Percentiles rank a stretch among this genome's conserved stretches.
Evolutionary conservation across 1,139 yeast species (phyloP).

Genomic region (Magnusiomyces suaveolens): DNA sequence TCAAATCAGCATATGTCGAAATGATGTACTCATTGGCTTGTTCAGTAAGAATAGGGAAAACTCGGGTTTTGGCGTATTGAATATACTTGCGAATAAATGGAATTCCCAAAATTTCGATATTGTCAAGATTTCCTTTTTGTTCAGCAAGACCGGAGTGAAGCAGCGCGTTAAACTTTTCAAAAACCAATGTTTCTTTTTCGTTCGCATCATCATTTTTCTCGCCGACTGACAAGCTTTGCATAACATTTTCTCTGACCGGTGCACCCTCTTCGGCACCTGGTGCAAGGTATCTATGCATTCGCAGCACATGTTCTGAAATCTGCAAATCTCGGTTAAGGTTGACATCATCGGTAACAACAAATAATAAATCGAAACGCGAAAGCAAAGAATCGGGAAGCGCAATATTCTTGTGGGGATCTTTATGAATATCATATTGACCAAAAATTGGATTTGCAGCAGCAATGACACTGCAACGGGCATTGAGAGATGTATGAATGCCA

Average conservation of each 20-base stretch:
- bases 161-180: slow-evolving; percentile 72
- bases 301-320: slow-evolving; percentile 87
- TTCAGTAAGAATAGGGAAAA: slow-evolving; percentile 69
- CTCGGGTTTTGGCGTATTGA: slow-evolving; percentile 87
- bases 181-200: slow-evolving; percentile 49
- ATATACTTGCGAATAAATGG: slow-evolving; percentile 85
- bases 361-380: slow-evolving; percentile 91
- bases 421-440: slow-evolving; percentile 93
- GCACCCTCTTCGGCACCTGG: slow-evolving; percentile 90
- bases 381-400: slow-evolving; percentile 93
- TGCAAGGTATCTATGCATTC: slow-evolving; percentile 86
- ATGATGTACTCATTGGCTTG: slow-evolving; percentile 78
- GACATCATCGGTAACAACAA: slow-evolving; percentile 93
- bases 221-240: slow-evolving; percentile 72
- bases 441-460: slow-evolving; percentile 98
- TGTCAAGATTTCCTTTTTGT: slow-evolving; percentile 27
- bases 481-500: slow-evolving; percentile 92
- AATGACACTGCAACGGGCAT: slow-evolving; percentile 93
- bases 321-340: slow-evolving; percentile 75
- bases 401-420: slow-evolving; percentile 93
- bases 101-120: slow-evolving; percentile 63
- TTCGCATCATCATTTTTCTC: slow-evolving; percentile 41
- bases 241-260: slow-evolving; percentile 73
- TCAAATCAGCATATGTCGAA: slow-evolving; percentile 62
- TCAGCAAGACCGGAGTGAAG: slow-evolving; percentile 70